Evolutionary conservation across 108 stramenopile species (phyloP), one percentile per base, ranked within the genome.

Genomic region (Skeletonema tropicum): DNA sequence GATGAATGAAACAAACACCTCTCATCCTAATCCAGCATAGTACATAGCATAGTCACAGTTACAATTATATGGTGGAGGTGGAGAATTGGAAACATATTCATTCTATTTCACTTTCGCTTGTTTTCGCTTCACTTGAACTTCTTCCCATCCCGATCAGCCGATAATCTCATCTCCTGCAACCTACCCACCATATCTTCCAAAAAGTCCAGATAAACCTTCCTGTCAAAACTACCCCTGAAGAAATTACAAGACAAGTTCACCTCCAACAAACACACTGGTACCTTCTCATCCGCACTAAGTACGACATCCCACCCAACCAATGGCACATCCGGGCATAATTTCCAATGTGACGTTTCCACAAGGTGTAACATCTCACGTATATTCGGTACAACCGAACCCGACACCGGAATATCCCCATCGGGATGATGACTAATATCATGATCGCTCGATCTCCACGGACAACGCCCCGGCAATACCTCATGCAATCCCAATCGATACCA

Each of bases 401-500:
- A 79, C 14, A 94, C 88, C 10, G 87, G 67, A 64, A 94, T 88
- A 48, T 89, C 73, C 6, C 88, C 92, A 86, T 95, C 94, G 10
- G 94, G 94, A 82, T 95, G 94, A 48, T 78, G 77, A 25, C 84
- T 85, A 57, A 90, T 82, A 32, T 48, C 85, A 41, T 75, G 78
- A 79, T 95, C 82, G 5, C 66, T 61, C 2, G 83, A 87, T 68
- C 92, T 67, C 91, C 92, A 92, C 9, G 83, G 81, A 80, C 90
- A 93, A 31, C 82, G 67, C 36, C 89, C 87, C 0, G 90, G 88
- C 4, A 92, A 60, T 2, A 66, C 66, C 23, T 88, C 84, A 31
- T 48, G 36, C 29, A 92, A 68, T 12, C 98, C 98, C 19, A 98
- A 85, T 64, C 80, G 69, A 75, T 98, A 98, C 99, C 99, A 99